phyloP scores from a whole-genome alignment of 805 yeast species.

The Nakazawaea sp. region DNA sequence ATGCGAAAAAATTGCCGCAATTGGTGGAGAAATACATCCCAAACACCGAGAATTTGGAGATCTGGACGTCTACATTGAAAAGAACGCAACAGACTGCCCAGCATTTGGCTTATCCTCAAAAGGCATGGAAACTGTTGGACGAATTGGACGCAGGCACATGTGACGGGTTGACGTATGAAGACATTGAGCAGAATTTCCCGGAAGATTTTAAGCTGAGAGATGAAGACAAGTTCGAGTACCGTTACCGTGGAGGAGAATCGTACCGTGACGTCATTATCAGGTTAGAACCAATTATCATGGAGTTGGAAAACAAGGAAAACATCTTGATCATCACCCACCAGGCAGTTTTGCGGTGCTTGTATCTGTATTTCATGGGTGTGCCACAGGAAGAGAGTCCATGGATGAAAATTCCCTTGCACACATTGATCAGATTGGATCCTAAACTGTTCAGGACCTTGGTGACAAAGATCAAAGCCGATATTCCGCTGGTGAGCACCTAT shows the following conservation, averaged over 20 bases:
- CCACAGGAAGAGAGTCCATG: constrained; percentile 97
- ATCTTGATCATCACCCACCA: constrained; percentile 95
- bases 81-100: constrained; percentile 93
- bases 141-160: constrained; percentile 97
- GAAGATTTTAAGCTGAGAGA: constrained; percentile 95
- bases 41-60: constrained; percentile 64
- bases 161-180: constrained; percentile 95
- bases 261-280: constrained; percentile 93
- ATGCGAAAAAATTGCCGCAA: constrained; percentile 76
- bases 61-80: constrained; percentile 91
- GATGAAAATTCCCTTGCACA: constrained; percentile 98
- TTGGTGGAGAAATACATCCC: constrained; percentile 60
- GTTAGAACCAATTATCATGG: constrained; percentile 97
- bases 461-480: constrained; percentile 86
- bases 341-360: constrained; percentile 92
- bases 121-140: constrained; percentile 95
- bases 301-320: constrained; percentile 93
- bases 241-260: constrained; percentile 96
- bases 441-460: constrained; percentile 87
- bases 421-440: constrained; percentile 91
- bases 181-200: constrained; percentile 77
- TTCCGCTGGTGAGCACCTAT: constrained; percentile 96
- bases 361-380: constrained; percentile 97
- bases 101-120: constrained; percentile 68
- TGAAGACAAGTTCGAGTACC: constrained; percentile 89